Conservation (phyloP, 495 filamentous ascomycete species). For the Xylaria acuta region DNA sequence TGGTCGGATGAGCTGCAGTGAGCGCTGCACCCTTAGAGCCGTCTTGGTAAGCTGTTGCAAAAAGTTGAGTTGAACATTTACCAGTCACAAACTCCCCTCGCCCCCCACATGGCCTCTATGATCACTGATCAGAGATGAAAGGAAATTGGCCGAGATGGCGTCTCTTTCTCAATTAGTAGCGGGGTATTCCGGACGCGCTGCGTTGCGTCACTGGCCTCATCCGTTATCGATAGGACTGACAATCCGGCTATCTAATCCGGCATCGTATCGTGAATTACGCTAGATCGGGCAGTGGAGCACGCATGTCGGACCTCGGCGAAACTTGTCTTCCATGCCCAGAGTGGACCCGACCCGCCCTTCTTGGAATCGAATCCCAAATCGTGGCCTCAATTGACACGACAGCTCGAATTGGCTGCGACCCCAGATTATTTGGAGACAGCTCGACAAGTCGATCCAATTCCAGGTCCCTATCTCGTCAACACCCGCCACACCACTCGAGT, state of each 20-base stretch:
- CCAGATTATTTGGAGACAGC: constrained; percentile 22
- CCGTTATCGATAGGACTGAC: constrained; percentile 13
- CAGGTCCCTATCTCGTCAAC: constrained; percentile 5
- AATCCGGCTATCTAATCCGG: too few species aligned
- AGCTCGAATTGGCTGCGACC: constrained; percentile 21
- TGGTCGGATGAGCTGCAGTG: constrained; percentile 31
- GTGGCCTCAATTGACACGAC: constrained; percentile 45
- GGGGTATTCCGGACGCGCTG: constrained; percentile 10
- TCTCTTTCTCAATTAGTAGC: not conserved
- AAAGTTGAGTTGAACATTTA: not conserved
- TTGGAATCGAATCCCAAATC: constrained; percentile 36
- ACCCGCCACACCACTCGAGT: constrained; percentile 12
- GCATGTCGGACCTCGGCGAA: constrained; percentile 30
- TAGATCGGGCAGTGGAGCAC: not conserved
- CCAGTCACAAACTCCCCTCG: constrained; percentile 2
- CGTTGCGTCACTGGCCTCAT: constrained; percentile 4
- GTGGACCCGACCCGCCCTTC: not conserved
- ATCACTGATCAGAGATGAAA: not conserved
- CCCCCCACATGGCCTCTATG: constrained; percentile 1
- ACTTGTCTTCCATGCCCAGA: constrained; percentile 24
- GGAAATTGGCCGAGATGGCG: not conserved
- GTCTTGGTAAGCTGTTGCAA: constrained; percentile 10
- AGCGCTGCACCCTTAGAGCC: not conserved
- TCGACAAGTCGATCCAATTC: constrained; percentile 7
- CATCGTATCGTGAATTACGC: not conserved